Conservation (phyloP, 352 stramenopile species). For the Elongisporangium undulatum region DNA sequence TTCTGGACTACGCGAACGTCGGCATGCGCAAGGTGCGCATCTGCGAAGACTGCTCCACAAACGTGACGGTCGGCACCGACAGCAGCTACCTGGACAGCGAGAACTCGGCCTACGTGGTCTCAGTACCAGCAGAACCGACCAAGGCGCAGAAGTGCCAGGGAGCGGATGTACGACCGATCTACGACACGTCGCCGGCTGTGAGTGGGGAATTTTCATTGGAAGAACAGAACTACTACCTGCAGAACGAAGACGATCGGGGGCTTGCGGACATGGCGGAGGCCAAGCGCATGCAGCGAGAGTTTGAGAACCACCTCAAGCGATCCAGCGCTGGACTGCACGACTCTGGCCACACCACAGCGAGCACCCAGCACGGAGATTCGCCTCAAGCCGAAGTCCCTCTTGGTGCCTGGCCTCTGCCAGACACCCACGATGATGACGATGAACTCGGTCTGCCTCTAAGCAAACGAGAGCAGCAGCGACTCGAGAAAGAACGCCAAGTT, state of each 20-base stretch:
- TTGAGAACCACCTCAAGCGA: conserved; percentile 42
- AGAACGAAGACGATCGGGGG: conserved; percentile 40
- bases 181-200: conserved; percentile 34
- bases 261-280: conserved; percentile 58
- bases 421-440: conserved; percentile 19
- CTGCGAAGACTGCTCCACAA: conserved; percentile 41
- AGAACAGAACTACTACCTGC: conserved; percentile 53
- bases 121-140: not conserved
- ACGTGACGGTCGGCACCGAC: conserved; percentile 1
- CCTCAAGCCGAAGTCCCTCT: conserved; percentile 5
- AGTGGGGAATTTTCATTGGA: conserved; percentile 34
- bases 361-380: conserved; percentile 4
- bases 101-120: not conserved
- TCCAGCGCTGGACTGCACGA: conserved; percentile 9
- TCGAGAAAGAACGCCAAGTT: conserved; percentile 12
- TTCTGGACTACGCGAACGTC: conserved; percentile 40
- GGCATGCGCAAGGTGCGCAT: conserved; percentile 69
- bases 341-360: not conserved
- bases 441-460: conserved; percentile 25
- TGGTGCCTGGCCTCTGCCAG: not conserved
- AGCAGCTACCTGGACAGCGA: conserved; percentile 5
- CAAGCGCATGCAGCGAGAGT: conserved; percentile 62
- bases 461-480: conserved; percentile 23
- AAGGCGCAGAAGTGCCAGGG: conserved; percentile 11
- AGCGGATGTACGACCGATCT: conserved; percentile 24